Conservation (phyloP, 2,329 filamentous ascomycete species). For the Pseudogymnoascus sp. region DNA sequence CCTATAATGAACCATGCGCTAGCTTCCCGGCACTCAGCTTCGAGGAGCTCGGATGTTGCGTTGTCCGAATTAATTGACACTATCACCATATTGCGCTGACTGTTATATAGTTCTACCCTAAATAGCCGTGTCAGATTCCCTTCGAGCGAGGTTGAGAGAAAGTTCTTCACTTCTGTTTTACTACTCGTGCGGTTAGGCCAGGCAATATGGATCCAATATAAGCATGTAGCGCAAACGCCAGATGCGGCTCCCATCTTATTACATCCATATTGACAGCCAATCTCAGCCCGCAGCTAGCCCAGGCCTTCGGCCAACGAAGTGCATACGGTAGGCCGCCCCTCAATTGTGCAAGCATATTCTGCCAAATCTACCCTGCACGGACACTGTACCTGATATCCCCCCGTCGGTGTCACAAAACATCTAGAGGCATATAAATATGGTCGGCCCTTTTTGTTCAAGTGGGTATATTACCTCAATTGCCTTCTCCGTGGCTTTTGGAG, state of each 20-base stretch:
- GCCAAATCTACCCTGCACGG: constrained; percentile 1
- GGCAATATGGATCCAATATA: constrained; percentile 1
- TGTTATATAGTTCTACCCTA: not conserved
- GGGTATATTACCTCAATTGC: not conserved
- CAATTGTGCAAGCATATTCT: constrained; percentile 2
- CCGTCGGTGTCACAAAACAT: not conserved
- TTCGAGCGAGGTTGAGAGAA: not conserved
- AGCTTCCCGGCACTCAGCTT: not conserved
- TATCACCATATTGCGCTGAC: not conserved
- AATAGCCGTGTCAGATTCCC: not conserved
- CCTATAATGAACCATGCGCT: not conserved
- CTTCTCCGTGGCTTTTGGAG: not conserved
- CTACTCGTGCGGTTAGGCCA: not conserved
- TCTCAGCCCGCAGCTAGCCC: not conserved
- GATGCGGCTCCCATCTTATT: not conserved
- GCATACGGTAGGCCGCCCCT: not conserved
- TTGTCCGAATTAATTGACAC: not conserved
- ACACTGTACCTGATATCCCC: not conserved
- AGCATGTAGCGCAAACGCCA: not conserved
- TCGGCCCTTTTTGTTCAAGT: not conserved
- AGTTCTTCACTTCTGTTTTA: not conserved
- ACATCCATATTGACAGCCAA: not conserved
- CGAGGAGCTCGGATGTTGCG: not conserved
- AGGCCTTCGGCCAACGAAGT: not conserved
- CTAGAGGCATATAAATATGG: not conserved